Conservation (phyloP, 2,329 filamentous ascomycete species). For the Nannizzia gypsea region DNA sequence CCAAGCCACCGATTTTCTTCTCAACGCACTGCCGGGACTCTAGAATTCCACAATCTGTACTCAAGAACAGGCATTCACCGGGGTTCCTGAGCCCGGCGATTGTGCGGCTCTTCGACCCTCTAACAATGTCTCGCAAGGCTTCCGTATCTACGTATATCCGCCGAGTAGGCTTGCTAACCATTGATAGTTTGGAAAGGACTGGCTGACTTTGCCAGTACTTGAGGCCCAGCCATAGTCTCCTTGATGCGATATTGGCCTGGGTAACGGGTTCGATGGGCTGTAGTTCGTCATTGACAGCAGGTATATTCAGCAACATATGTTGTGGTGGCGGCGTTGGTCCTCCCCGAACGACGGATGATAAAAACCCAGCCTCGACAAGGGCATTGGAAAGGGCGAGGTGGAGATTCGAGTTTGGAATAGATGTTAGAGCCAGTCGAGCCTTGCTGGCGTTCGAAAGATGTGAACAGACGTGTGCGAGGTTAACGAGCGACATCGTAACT, state of each 20-base stretch:
- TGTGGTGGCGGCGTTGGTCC: slow-evolving; percentile 48
- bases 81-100: slow-evolving; percentile 61
- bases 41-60: slow-evolving; percentile 64
- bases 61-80: slow-evolving; percentile 72
- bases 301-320: slow-evolving; percentile 42
- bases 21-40: slow-evolving; percentile 74
- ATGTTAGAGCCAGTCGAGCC: slow-evolving; percentile 74
- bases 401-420: slow-evolving; percentile 66
- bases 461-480: slow-evolving; percentile 70
- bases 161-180: slow-evolving; percentile 64
- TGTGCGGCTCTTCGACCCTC: slow-evolving; percentile 54
- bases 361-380: slow-evolving; percentile 70
- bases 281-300: slow-evolving; percentile 30
- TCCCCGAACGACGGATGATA: slow-evolving; percentile 66
- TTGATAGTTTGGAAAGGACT: slow-evolving; percentile 54
- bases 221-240: slow-evolving; percentile 75
- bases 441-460: slow-evolving; percentile 82
- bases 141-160: slow-evolving; percentile 53
- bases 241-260: slow-evolving; percentile 56
- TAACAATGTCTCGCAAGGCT: slow-evolving; percentile 52
- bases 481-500: slow-evolving; percentile 56
- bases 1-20: slow-evolving; percentile 65
- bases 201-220: slow-evolving; percentile 82
- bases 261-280: slow-evolving; percentile 45
- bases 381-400: slow-evolving; percentile 65